Evolutionary conservation across 148 eudicot species (phyloP).

Genomic region (Vaccinium vitisidaea): DNA sequence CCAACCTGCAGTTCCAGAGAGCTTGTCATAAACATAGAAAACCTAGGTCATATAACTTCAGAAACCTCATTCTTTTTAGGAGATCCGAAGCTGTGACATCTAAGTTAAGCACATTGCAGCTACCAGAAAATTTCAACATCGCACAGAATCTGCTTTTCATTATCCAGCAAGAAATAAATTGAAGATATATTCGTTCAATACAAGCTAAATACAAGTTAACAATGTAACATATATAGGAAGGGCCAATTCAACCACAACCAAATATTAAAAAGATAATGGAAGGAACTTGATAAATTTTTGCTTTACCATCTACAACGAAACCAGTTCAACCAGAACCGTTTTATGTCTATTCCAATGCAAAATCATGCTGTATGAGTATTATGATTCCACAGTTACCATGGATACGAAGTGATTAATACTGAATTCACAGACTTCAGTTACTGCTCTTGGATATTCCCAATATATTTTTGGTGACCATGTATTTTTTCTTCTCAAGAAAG

Average conservation of each 20-base stretch:
- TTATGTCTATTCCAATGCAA: not conserved
- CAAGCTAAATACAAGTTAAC: not conserved
- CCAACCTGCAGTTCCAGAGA: conserved; percentile 57
- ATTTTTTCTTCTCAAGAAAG: not conserved
- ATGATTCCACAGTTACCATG: not conserved
- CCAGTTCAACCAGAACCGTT: not conserved
- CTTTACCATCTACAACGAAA: not conserved
- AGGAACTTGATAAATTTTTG: too few relatives aligned
- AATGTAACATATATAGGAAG: not conserved
- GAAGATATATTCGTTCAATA: not conserved
- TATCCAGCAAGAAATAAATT: not conserved
- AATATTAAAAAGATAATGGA: not conserved
- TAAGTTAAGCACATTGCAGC: not conserved
- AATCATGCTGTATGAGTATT: not conserved
- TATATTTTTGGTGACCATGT: not conserved
- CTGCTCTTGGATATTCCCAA: not conserved
- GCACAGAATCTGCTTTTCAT: not conserved
- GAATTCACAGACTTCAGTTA: not conserved
- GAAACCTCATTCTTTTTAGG: not conserved
- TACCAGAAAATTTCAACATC: not conserved
- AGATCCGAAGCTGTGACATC: not conserved
- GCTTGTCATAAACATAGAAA: not conserved
- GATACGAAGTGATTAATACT: not conserved
- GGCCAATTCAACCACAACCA: not conserved
- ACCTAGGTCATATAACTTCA: not conserved